Percentiles rank a stretch among this genome's conserved stretches.
phyloP scores from a whole-genome alignment of 805 yeast species.

The Schwanniomyces occidentalis region DNA sequence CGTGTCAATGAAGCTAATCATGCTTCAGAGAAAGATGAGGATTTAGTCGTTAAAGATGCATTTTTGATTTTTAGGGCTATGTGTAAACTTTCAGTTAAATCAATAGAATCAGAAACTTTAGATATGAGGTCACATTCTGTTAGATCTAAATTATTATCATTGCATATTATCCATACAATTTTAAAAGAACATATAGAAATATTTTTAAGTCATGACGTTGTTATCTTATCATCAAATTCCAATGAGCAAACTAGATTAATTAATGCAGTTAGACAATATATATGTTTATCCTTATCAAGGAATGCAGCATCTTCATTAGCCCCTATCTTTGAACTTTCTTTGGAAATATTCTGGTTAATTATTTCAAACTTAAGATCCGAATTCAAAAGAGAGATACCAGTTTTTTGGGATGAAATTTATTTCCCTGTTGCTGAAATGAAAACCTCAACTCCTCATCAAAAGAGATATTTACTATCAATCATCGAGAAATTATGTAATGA shows the following conservation, averaged over 20 bases:
- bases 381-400: conserved; percentile 91
- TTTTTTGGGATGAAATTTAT: conserved; percentile 87
- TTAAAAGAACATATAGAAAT: conserved; percentile 82
- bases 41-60: conserved; percentile 81
- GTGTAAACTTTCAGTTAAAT: conserved; percentile 88
- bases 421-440: conserved; percentile 92
- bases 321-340: conserved; percentile 86
- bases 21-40: conserved; percentile 56
- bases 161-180: conserved; percentile 85
- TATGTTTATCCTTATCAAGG: conserved; percentile 79
- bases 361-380: conserved; percentile 80
- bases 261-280: conserved; percentile 79
- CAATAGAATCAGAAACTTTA: conserved; percentile 70
- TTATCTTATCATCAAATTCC: conserved; percentile 48
- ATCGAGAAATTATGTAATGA: conserved; percentile 81
- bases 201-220: conserved; percentile 61
- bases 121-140: conserved; percentile 91
- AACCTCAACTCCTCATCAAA: conserved; percentile 90
- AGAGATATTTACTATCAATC: conserved; percentile 79
- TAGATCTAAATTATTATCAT: conserved; percentile 84
- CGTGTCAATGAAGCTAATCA: conserved; percentile 49
- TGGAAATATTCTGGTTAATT: conserved; percentile 92
- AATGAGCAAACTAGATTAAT: conserved; percentile 62
- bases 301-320: conserved; percentile 92
- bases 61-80: conserved; percentile 90